Percentiles rank a stretch among this genome's conserved stretches.
phyloP scores from a whole-genome alignment of 768 basidiomycete genomes.

The Leccinum variicolor region DNA sequence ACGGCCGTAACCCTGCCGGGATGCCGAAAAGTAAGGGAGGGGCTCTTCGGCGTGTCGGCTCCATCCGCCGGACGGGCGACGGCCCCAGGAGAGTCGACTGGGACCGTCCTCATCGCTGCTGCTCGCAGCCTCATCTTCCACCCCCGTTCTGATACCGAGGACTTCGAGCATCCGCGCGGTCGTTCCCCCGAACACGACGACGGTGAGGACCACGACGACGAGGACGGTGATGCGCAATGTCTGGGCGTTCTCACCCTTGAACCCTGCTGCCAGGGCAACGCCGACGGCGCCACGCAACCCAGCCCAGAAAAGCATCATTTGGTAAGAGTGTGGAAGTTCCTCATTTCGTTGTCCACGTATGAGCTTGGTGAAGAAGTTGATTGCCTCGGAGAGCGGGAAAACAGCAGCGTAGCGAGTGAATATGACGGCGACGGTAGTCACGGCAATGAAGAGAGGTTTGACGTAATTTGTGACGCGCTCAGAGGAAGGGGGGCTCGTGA shows the following conservation, averaged over 20 bases:
- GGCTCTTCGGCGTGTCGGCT: constrained; percentile 44
- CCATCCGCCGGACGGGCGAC: constrained; percentile 38
- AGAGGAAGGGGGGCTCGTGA: constrained; percentile 79
- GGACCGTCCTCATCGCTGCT: constrained; percentile 48
- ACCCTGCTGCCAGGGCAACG: constrained; percentile 94
- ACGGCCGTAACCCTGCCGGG: constrained; percentile 24
- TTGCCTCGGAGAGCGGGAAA: constrained; percentile 90
- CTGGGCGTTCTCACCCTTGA: constrained; percentile 90
- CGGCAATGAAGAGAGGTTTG: constrained; percentile 92
- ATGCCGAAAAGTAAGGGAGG: constrained; percentile 32
- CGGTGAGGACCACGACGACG: constrained; percentile 92
- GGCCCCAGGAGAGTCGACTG: constrained; percentile 31
- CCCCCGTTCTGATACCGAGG: constrained; percentile 91
- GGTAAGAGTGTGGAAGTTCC: constrained; percentile 95
- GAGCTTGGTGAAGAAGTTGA: constrained; percentile 89
- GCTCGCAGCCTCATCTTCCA: constrained; percentile 85
- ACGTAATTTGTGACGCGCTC: constrained; percentile 81
- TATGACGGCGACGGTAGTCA: constrained; percentile 88
- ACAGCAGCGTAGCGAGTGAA: constrained; percentile 96
- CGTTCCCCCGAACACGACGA: constrained; percentile 95
- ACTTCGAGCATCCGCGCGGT: constrained; percentile 96
- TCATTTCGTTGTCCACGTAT: constrained; percentile 83
- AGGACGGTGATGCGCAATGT: constrained; percentile 92
- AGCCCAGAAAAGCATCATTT: constrained; percentile 99
- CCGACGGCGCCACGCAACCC: constrained; percentile 96